Evolutionary conservation across 108 stramenopile genomes (phyloP).

Genomic region (Mediolabrus comicus): DNA sequence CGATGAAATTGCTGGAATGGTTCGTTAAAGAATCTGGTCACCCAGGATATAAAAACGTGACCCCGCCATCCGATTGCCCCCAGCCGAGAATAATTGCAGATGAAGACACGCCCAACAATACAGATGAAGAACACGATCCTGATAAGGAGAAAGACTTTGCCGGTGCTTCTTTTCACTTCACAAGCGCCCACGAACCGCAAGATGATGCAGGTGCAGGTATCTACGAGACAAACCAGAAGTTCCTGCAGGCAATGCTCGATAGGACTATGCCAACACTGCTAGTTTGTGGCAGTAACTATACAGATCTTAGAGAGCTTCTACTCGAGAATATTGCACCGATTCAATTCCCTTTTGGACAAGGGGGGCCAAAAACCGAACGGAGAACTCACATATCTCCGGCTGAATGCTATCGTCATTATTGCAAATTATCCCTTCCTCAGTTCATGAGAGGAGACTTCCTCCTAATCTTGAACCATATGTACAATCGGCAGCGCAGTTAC

Average conservation of each 20-base stretch:
- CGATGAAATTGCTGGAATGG: background rate
- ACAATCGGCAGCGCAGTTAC: constrained; percentile 2
- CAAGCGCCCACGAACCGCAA: background rate
- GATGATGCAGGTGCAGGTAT: too few species aligned
- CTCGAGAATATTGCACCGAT: constrained; percentile 11
- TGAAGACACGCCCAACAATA: background rate
- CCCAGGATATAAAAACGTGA: background rate
- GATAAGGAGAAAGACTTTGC: background rate
- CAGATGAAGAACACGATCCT: background rate
- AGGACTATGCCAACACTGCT: too few species aligned
- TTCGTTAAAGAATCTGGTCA: background rate
- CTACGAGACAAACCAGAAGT: too few species aligned
- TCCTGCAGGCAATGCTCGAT: too few species aligned
- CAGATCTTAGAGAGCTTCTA: background rate
- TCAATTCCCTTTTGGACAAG: constrained; percentile 16
- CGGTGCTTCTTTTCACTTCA: background rate
- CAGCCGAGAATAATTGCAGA: background rate
- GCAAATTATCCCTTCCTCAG: background rate
- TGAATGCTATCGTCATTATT: constrained; percentile 5
- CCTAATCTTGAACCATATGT: constrained; percentile 11
- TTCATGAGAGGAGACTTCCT: constrained; percentile 14
- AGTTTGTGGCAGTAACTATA: too few species aligned
- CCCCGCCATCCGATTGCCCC: background rate
- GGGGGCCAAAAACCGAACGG: constrained; percentile 5
- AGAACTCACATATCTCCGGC: background rate